Conservation (phyloP, 2,329 filamentous ascomycete species). For the Fusarium neocosmosporiellum region DNA sequence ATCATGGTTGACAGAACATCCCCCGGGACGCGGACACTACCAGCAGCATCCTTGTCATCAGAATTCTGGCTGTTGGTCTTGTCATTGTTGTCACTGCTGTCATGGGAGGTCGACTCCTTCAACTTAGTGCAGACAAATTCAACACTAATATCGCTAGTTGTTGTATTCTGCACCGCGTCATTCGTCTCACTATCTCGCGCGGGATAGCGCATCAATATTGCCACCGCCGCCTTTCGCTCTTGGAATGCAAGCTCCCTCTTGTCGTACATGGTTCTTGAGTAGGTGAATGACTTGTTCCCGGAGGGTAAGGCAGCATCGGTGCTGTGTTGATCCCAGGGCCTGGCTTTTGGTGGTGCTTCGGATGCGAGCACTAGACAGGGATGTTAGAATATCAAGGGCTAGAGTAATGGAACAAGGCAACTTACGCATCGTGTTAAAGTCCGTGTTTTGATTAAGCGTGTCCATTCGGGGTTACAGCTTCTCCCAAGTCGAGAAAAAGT, state of each 20-base stretch:
- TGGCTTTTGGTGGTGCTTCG: background rate
- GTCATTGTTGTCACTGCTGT: too few species aligned
- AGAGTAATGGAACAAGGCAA: background rate
- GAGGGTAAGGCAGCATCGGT: background rate
- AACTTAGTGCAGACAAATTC: background rate
- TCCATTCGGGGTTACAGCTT: background rate
- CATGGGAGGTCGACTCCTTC: background rate
- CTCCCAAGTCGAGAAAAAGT: background rate
- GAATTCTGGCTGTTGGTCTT: background rate
- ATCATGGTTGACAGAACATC: background rate
- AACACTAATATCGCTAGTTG: background rate
- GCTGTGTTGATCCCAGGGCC: background rate
- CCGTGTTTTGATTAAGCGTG: background rate
- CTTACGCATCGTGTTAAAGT: background rate
- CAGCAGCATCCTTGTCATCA: background rate
- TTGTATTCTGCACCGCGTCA: background rate
- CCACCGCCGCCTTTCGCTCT: background rate
- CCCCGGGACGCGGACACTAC: background rate
- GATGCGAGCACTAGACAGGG: background rate
- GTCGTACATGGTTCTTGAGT: background rate
- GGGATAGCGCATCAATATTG: background rate
- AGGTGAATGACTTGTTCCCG: background rate
- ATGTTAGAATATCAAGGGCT: background rate
- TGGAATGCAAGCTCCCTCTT: background rate
- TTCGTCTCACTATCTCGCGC: background rate